Percentiles rank a stretch among this genome's conserved stretches.
Evolutionary conservation across 768 basidiomycete species (phyloP).

Genomic region (Phaeotremella fagi): DNA sequence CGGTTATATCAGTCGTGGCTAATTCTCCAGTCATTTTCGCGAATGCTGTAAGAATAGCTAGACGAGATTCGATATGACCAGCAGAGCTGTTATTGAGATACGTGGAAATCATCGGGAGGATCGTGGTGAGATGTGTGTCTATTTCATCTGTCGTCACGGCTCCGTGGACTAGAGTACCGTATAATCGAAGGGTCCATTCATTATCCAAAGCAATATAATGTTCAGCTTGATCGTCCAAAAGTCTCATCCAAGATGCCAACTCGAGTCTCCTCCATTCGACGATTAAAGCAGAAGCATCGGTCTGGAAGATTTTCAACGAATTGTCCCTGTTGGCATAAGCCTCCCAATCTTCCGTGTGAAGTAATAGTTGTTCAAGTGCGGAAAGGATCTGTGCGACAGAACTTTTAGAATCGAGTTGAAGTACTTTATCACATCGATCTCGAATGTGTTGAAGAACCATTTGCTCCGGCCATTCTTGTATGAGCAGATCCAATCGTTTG

Average conservation of each 20-base stretch:
- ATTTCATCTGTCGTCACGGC: constrained; percentile 43
- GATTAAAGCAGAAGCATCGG: constrained; percentile 64
- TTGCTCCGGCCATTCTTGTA: constrained; percentile 90
- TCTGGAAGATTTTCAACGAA: constrained; percentile 64
- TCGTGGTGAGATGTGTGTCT: constrained; percentile 58
- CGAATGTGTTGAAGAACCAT: constrained; percentile 86
- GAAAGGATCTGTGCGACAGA: constrained; percentile 78
- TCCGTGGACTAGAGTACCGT: constrained; percentile 70
- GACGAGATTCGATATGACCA: constrained; percentile 70
- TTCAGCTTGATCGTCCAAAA: constrained; percentile 67
- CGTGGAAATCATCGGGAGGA: constrained; percentile 73
- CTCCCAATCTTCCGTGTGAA: constrained; percentile 94
- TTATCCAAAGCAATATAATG: constrained; percentile 52
- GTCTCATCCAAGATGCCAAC: constrained; percentile 73
- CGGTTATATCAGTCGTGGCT: constrained; percentile 49
- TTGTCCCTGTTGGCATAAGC: constrained; percentile 89
- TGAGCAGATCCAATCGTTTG: constrained; percentile 56
- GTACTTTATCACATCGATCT: constrained; percentile 63
- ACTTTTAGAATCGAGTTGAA: constrained; percentile 60
- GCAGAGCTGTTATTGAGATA: constrained; percentile 71
- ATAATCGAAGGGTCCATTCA: constrained; percentile 88
- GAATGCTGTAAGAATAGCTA: constrained; percentile 68
- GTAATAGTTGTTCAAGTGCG: constrained; percentile 73
- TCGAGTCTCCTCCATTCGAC: constrained; percentile 89
- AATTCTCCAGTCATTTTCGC: constrained; percentile 52